These are phyloP conservation scores for Trichoderma lentiforme DNA, from an alignment of 2,329 filamentous ascomycete genomes.

Conservation along the genomic window DNA sequence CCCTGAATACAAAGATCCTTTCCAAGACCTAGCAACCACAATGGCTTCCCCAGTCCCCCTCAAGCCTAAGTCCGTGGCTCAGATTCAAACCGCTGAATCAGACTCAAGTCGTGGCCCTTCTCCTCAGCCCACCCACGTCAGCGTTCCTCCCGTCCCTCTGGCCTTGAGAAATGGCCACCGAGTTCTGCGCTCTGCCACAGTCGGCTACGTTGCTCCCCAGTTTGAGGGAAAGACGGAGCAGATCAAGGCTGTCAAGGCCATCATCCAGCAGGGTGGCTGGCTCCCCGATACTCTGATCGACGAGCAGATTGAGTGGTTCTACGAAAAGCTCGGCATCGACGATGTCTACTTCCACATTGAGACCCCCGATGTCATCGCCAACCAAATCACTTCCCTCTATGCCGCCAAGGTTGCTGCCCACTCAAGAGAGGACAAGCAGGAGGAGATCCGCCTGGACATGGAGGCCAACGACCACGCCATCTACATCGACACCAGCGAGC, in stretches of 20 bases:
- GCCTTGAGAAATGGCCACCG: constrained; percentile 61
- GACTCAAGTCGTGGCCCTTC: constrained; percentile 66
- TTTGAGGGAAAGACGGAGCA: constrained; percentile 92
- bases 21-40: constrained; percentile 29
- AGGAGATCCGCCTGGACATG: constrained; percentile 95
- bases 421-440: constrained; percentile 85
- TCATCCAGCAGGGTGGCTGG: constrained; percentile 76
- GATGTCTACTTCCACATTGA: constrained; percentile 98
- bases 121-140: constrained; percentile 83
- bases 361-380: constrained; percentile 79
- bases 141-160: constrained; percentile 56
- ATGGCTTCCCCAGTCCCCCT: constrained; percentile 31
- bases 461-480: constrained; percentile 93
- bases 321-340: constrained; percentile 94
- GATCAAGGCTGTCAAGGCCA: constrained; percentile 84
- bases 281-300: constrained; percentile 81
- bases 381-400: constrained; percentile 92
- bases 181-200: constrained; percentile 80
- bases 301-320: constrained; percentile 91
- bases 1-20: constrained; percentile 43
- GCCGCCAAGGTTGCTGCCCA: constrained; percentile 94
- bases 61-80: constrained; percentile 41
- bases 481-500: constrained; percentile 96
- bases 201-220: constrained; percentile 90
- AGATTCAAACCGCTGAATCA: constrained; percentile 39